Conservation (phyloP, 2,329 filamentous ascomycete species). For the Mariannaea sp. region DNA sequence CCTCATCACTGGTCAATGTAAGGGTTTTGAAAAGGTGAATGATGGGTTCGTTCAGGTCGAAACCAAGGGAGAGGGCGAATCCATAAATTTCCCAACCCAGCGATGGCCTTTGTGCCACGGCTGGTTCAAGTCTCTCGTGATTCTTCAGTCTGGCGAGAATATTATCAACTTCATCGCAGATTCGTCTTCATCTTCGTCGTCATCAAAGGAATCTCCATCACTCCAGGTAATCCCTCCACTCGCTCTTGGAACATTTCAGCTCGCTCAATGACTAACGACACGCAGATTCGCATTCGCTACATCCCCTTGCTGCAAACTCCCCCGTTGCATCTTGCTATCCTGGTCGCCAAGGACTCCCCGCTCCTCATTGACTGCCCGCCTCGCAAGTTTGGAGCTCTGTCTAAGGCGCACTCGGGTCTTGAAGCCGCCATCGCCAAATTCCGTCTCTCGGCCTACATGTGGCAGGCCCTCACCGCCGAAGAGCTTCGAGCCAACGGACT, state of each 20-base stretch:
- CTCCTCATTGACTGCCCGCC: slow-evolving; percentile 71
- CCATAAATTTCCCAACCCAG: slow-evolving; percentile 19
- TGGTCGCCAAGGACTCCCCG: slow-evolving; percentile 71
- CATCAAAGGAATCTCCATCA: not conserved
- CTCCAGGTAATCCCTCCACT: not conserved
- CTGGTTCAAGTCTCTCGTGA: slow-evolving; percentile 23
- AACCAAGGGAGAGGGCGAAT: slow-evolving; percentile 5
- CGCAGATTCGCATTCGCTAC: slow-evolving; percentile 46
- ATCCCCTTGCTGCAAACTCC: slow-evolving; percentile 59
- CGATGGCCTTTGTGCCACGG: slow-evolving; percentile 25
- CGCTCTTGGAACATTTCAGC: not conserved
- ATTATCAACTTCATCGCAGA: not conserved
- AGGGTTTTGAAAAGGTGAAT: not conserved
- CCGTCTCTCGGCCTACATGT: slow-evolving; percentile 74
- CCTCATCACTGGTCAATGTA: slow-evolving; percentile 22
- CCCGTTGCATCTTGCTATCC: slow-evolving; percentile 72
- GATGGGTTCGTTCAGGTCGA: slow-evolving; percentile 11
- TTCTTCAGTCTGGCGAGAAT: slow-evolving; percentile 23
- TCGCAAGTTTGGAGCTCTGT: slow-evolving; percentile 60
- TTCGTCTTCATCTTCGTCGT: too few relatives aligned
- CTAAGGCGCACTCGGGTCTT: slow-evolving; percentile 54
- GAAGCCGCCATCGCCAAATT: slow-evolving; percentile 72
- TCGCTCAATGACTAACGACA: not conserved
- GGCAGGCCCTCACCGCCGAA: slow-evolving; percentile 77
- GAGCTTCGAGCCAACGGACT: slow-evolving; percentile 74